Base-by-base conservation (phyloP, 768 basidiomycete species). In the Boletellus ananiceps region DNA sequence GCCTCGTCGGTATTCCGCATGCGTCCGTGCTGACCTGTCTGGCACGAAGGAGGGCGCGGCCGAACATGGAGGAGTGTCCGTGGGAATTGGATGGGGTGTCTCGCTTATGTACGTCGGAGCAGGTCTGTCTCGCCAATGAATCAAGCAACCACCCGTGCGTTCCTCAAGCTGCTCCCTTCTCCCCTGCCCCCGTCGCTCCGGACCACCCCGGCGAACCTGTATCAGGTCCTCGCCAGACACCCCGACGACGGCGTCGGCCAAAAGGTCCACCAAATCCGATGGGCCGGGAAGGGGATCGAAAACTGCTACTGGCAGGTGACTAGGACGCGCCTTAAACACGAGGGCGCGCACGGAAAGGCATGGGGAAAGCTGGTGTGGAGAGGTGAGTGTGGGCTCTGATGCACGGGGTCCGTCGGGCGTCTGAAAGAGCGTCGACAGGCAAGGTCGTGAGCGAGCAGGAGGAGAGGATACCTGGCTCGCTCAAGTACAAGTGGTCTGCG, bases 291-390 rank as follows among this genome's bases (percentile, higher is more conserved):
- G 68, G 75, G 79, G 16, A 85, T 90, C 52, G 55, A 64, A 41
- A 74, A 78, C 36, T 85, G 79, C 49, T 89, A 81, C 63, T 93
- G 91, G 90, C 65, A 78, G 32, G 76, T 93, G 36, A 90, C 88
- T 4, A 74, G 78, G 59, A 76, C 86, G 29, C 71, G 73, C 53
- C 80, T 91, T 63, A 93, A 91, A 66, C 71, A 73, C 37, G 82
- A 83, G 55, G 88, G 88, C 23, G 73, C 66, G 23, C 86, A 90
- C 57, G 90, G 90, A 2, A 90, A 84, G 65, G 89, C 80, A 15
- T 93, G 91, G 91, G 90, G 90, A 7, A 72, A 74, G 51, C 69
- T 92, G 5, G 75, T 82, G 47, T 93, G 89, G 88, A 81, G 76
- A 72, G 88, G 90, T 90, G 45, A 50, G 81, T 69, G 25, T 40